phyloP scores from a whole-genome alignment of 2,329 filamentous ascomycete species.

The Chrysoporthe puriensis region DNA sequence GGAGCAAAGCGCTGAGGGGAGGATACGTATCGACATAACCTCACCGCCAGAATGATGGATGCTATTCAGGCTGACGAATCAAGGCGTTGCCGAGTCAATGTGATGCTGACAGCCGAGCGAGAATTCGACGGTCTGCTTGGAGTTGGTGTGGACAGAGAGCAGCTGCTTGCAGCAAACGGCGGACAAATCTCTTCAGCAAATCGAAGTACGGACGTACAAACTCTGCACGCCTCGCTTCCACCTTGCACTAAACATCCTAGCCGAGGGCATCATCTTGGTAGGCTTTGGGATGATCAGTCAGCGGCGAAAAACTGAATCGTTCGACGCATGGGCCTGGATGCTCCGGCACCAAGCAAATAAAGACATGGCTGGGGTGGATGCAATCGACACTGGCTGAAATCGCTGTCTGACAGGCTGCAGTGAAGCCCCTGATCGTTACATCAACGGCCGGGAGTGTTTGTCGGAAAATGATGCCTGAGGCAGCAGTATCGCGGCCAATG shows the following conservation, averaged over 20 bases:
- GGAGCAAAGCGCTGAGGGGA: background rate
- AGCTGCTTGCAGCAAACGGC: background rate
- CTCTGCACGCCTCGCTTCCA: background rate
- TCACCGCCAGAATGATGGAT: constrained; percentile 13
- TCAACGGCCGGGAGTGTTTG: background rate
- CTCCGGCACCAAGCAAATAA: constrained; percentile 8
- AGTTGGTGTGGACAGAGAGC: background rate
- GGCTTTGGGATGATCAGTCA: constrained; percentile 13
- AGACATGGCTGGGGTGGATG: constrained; percentile 19
- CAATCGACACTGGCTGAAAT: constrained; percentile 4
- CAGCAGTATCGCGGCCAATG: background rate
- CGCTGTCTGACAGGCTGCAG: background rate
- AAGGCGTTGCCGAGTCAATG: constrained; percentile 17
- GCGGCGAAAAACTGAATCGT: background rate
- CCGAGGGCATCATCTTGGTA: too few relatives aligned
- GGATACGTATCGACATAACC: background rate
- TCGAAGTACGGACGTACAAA: background rate
- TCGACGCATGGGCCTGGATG: background rate
- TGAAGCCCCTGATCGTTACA: background rate
- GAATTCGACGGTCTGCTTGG: background rate
- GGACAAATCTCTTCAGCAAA: background rate
- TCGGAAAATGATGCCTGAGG: background rate
- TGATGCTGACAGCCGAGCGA: constrained; percentile 12
- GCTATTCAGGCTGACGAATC: constrained; percentile 11
- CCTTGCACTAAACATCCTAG: background rate